These are phyloP conservation scores for Saturnispora saitoi DNA, from an alignment of 805 yeast genomes.

Conservation along the genomic window DNA sequence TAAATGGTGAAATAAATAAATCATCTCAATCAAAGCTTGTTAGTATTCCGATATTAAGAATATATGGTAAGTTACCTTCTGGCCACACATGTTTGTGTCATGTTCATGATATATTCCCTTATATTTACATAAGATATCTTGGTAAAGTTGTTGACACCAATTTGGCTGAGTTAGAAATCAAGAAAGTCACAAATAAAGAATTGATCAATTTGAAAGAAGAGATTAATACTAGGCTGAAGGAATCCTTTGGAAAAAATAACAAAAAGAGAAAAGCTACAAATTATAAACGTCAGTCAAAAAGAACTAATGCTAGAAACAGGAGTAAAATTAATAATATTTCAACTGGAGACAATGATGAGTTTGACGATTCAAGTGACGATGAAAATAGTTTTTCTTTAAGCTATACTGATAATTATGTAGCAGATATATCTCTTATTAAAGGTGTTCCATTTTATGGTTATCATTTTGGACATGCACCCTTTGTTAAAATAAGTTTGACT, in stretches of 20 bases:
- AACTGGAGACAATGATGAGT: conserved; percentile 13
- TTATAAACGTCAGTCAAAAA: background rate
- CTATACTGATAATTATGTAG: conserved; percentile 31
- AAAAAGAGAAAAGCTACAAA: background rate
- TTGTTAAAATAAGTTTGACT: conserved; percentile 58
- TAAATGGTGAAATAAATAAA: conserved; percentile 18
- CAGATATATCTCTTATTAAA: conserved; percentile 55
- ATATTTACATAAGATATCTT: conserved; percentile 44
- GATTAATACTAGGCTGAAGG: conserved; percentile 22
- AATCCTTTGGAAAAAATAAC: conserved; percentile 30
- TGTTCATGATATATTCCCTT: conserved; percentile 80
- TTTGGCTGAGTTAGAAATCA: conserved; percentile 19
- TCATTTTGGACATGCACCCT: conserved; percentile 52
- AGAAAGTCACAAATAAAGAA: conserved; percentile 26
- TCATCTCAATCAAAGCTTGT: conserved; percentile 18
- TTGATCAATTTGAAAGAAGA: conserved; percentile 8
- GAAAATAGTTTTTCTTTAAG: conserved; percentile 2
- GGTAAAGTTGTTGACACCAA: background rate
- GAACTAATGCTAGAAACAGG: background rate
- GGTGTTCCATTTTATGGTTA: conserved; percentile 84
- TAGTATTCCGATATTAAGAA: conserved; percentile 66
- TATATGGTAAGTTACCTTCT: conserved; percentile 62
- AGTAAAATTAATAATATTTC: background rate
- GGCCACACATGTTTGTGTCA: conserved; percentile 60
- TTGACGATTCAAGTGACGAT: conserved; percentile 7